Base-by-base conservation (phyloP, 225 moss, liverwort and hornwort species). In the Sphagnum contortum region DNA sequence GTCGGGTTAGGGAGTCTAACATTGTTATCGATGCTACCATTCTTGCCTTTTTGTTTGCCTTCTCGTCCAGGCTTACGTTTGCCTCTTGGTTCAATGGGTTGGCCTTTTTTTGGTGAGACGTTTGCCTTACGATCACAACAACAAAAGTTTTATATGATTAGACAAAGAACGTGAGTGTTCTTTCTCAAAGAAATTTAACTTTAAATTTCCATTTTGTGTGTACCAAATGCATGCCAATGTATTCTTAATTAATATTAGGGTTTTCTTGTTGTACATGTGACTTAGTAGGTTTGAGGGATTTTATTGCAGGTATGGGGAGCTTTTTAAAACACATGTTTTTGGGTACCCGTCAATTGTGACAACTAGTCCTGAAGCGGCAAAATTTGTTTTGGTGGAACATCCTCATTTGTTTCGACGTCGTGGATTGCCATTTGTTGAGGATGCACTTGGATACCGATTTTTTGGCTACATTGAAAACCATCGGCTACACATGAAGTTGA, bases 281-380 rank as follows among this genome's bases (percentile, higher is more conserved):
- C 52, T 6, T 6, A 52, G 6, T 52, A 6, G 7, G 52, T 52
- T 5, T 9, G 9, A 52, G 9, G 9, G 52, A 44, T 9, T 0
- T 70, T 70, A 60, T 57, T 68, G 59, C 59, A 79, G 75, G 51
- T 75, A 72, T 10, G 72, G 79, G 4, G 71, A 66, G 54, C 57
- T 66, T 9, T 79, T 79, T 57, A 71, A 68, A 60, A 71, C 75
- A 0, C 75, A 75, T 66, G 45, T 79, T 29, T 79, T 72, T 57
- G 71, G 75, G 44, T 59, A 50, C 1, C 68, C 75, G 0, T 64
- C 68, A 9, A 60, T 75, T 2, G 68, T 65, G 56, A 79, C 72
- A 1, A 79, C 75, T 4, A 79, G 57, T 51, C 64, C 66, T 3
- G 72, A 75, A 47, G 71, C 75, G 7, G 71, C 75, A 1, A 79